A percentile compares a stretch with the other conserved stretches of the same genome.
These are phyloP conservation scores for Fomitopsis pulvina DNA, from an alignment of 768 basidiomycete species.

Conservation along the genomic window DNA sequence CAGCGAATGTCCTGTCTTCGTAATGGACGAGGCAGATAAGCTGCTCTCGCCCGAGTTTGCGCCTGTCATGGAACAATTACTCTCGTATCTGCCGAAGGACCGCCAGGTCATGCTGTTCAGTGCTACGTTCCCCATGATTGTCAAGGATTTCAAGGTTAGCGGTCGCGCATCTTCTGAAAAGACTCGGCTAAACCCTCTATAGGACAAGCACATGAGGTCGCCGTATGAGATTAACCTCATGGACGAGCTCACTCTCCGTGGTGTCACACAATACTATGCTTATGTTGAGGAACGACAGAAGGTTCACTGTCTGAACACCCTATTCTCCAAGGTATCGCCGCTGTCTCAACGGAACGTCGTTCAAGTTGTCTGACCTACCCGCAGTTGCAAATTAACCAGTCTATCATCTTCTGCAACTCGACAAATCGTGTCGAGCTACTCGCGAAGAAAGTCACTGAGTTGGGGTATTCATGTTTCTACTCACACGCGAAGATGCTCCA, in stretches of 20 bases:
- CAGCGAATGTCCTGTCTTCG: slow-evolving; percentile 90
- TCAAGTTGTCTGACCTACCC: slow-evolving; percentile 1
- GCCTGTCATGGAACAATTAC: slow-evolving; percentile 95
- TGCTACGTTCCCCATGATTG: slow-evolving; percentile 97
- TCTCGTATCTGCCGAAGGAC: slow-evolving; percentile 75
- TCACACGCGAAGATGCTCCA: slow-evolving; percentile 99
- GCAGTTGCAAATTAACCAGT: slow-evolving; percentile 99
- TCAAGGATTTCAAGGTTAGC: slow-evolving; percentile 95
- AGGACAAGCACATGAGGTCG: slow-evolving; percentile 95
- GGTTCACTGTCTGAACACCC: slow-evolving; percentile 98
- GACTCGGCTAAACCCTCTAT: slow-evolving; percentile 11
- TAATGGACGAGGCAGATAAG: slow-evolving; percentile 99
- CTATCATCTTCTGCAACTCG: slow-evolving; percentile 99
- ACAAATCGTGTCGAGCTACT: slow-evolving; percentile 99
- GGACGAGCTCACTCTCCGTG: slow-evolving; percentile 97
- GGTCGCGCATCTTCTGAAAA: neutral
- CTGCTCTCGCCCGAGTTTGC: slow-evolving; percentile 95
- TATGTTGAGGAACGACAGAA: slow-evolving; percentile 99
- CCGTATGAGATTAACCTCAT: slow-evolving; percentile 99
- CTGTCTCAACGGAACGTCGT: too few species aligned
- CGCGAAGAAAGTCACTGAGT: slow-evolving; percentile 98
- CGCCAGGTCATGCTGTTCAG: slow-evolving; percentile 99
- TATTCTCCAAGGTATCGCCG: slow-evolving; percentile 86
- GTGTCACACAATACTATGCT: slow-evolving; percentile 99
- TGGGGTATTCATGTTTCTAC: slow-evolving; percentile 99